phyloP scores from a whole-genome alignment of 2,329 filamentous ascomycete species.

The Ophiostoma ips region DNA sequence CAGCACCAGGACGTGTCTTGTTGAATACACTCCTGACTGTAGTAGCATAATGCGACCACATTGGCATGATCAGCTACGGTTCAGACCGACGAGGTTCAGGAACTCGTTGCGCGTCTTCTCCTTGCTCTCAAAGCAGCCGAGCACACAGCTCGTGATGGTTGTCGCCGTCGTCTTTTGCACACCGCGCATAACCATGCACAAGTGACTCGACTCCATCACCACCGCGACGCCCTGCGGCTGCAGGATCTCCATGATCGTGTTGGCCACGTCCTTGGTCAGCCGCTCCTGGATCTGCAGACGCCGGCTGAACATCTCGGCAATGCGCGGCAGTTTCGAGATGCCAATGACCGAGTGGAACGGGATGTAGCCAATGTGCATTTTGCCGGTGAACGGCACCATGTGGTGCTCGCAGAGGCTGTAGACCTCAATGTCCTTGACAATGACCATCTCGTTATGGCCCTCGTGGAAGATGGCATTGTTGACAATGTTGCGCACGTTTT shows the following conservation, averaged over 20 bases:
- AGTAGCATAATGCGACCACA: background rate
- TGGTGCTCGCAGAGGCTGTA: constrained; percentile 95
- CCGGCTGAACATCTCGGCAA: constrained; percentile 93
- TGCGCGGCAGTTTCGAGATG: constrained; percentile 86
- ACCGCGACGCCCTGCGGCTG: constrained; percentile 91
- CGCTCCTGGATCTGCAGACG: constrained; percentile 92
- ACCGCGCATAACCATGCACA: constrained; percentile 99
- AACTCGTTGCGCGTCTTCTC: constrained; percentile 96
- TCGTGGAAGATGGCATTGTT: constrained; percentile 93
- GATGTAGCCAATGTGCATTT: constrained; percentile 99
- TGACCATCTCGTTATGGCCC: constrained; percentile 92
- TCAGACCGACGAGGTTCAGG: constrained; percentile 60
- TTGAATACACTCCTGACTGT: constrained; percentile 8
- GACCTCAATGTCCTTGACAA: constrained; percentile 94
- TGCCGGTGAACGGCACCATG: constrained; percentile 88
- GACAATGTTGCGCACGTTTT: constrained; percentile 82
- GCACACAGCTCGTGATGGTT: constrained; percentile 91
- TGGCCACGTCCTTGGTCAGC: constrained; percentile 87
- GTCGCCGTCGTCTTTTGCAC: constrained; percentile 79
- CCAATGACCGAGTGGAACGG: constrained; percentile 83
- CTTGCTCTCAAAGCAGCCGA: constrained; percentile 87
- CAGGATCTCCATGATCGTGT: constrained; percentile 84
- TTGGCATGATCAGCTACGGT: constrained; percentile 23
- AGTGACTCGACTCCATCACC: constrained; percentile 90
- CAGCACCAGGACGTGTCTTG: constrained; percentile 3